phyloP scores from a whole-genome alignment of 805 yeast species.

The Candida ulmi region DNA sequence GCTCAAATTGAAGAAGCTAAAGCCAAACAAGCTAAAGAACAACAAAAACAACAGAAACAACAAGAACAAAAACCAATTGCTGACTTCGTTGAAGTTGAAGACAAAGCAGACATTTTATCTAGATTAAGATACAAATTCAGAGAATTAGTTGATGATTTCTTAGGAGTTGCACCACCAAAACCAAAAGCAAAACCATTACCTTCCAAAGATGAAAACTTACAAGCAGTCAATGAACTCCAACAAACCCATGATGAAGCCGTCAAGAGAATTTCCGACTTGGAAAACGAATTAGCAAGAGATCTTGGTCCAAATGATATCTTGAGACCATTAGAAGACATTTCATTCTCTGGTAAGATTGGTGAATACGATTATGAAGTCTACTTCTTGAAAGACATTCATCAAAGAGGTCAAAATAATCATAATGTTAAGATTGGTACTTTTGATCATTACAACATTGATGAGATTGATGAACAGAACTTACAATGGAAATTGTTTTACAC shows the following conservation, averaged over 20 bases:
- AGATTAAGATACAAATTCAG: slow-evolving; percentile 8
- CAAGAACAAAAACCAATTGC: not conserved
- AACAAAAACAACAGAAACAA: too few relatives aligned
- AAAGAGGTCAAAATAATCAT: slow-evolving; percentile 45
- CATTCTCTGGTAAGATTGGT: slow-evolving; percentile 49
- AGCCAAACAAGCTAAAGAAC: too few relatives aligned
- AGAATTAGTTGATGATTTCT: slow-evolving; percentile 14
- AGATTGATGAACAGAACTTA: slow-evolving; percentile 26
- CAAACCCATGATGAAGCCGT: slow-evolving; percentile 10
- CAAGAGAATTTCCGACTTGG: slow-evolving; percentile 9
- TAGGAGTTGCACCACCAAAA: slow-evolving; percentile 12
- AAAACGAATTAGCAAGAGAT: slow-evolving; percentile 17
- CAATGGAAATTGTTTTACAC: slow-evolving; percentile 37
- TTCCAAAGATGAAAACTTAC: slow-evolving; percentile 2
- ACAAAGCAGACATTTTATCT: slow-evolving; percentile 3
- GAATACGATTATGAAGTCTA: slow-evolving; percentile 68
- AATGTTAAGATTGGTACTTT: slow-evolving; percentile 46
- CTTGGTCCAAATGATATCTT: slow-evolving; percentile 64
- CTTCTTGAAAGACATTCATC: slow-evolving; percentile 50
- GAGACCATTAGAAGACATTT: slow-evolving; percentile 46
- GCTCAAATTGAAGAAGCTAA: not conserved
- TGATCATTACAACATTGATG: slow-evolving; percentile 21
- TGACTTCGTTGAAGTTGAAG: not conserved
- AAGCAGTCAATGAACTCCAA: slow-evolving; percentile 9
- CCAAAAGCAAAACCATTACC: slow-evolving; percentile 10